Evolutionary conservation across 2,329 filamentous ascomycete genomes (phyloP).

Genomic region (Ophiognomonia clavigignenti-juglandacearum): DNA sequence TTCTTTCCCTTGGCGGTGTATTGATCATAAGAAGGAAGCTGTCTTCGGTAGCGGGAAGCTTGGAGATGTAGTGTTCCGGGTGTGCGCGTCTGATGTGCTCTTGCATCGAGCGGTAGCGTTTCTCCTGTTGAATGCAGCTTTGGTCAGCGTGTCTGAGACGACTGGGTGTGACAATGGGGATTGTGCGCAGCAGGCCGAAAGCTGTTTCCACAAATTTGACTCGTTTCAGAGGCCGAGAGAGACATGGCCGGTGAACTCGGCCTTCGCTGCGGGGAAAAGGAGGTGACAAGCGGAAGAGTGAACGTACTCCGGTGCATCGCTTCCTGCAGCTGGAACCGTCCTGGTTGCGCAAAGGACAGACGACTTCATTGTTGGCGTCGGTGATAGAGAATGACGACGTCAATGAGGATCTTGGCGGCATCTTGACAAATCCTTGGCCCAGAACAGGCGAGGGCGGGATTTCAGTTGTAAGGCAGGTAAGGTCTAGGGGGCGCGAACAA

Average conservation of each 20-base stretch:
- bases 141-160: constrained; percentile 17
- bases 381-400: constrained; percentile 89
- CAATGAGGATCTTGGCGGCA: constrained; percentile 84
- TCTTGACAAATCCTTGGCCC: constrained; percentile 47
- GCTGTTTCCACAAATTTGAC: too few species aligned
- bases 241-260: neutral
- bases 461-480: constrained; percentile 31
- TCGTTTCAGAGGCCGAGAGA: neutral
- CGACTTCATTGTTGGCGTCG: constrained; percentile 91
- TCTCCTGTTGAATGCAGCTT: constrained; percentile 24
- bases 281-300: constrained; percentile 3
- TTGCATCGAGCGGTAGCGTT: constrained; percentile 89
- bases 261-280: constrained; percentile 1
- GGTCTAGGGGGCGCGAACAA: too few species aligned
- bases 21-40: constrained; percentile 97
- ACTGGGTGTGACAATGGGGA: neutral
- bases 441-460: constrained; percentile 43
- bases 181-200: neutral
- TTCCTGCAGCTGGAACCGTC: constrained; percentile 97
- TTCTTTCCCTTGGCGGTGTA: constrained; percentile 60
- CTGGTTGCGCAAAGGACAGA: constrained; percentile 92
- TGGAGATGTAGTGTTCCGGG: constrained; percentile 95
- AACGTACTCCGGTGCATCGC: constrained; percentile 90
- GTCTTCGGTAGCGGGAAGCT: constrained; percentile 96
- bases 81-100: constrained; percentile 98